Evolutionary conservation across 352 stramenopile genomes (phyloP), one percentile per base, ranked within the genome.

Genomic region (Hyaloperonospora brassicae): DNA sequence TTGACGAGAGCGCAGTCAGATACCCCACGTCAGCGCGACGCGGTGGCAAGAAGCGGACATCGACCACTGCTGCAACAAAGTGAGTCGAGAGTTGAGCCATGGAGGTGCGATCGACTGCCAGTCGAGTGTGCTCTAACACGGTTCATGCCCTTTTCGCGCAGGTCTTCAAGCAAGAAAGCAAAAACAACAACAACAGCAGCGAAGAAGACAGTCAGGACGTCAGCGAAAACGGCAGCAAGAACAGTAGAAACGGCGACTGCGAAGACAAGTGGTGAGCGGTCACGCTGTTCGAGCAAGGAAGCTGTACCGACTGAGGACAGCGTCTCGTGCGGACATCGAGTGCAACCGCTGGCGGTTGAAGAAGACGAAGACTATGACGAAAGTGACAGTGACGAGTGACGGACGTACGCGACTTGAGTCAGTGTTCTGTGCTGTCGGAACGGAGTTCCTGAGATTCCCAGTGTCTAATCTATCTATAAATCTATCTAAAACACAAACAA

Each of bases 341-440:
- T n/a, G 12, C 38, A 50, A 11, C 41, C 46, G 30, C 39, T 77
- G 41, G 41, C 62, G 12, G 77, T 89, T 44, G 67, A 81, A 24
- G 76, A 89, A 44, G 79, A 89, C 50, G 76, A 86, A 24, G 55
- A 87, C 54, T 88, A 89, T 46, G 79, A 90, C 42, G 77, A 82
- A 47, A 90, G 79, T 49, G 79, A 87, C 14, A 86, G 76, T 49
- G 78, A 88, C 8, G 38, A 48, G 10, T 60, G 24, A 64, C 24
- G 8, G 22, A 21, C 17, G 6, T 48, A 41, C 9, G 27, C 27
- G 27, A 34, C 27, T 4, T 17, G 17, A 17, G 17, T 17, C 17
- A 17, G 17, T 17, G 17, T 17, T 34, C 27, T 34, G 27, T 34
- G 52, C 51, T 50, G 59, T 27, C 23, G 25, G 50, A 61, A 56